Base-by-base conservation (phyloP, 208 protist species). In the Acanthamoeba triangularis region DNA sequence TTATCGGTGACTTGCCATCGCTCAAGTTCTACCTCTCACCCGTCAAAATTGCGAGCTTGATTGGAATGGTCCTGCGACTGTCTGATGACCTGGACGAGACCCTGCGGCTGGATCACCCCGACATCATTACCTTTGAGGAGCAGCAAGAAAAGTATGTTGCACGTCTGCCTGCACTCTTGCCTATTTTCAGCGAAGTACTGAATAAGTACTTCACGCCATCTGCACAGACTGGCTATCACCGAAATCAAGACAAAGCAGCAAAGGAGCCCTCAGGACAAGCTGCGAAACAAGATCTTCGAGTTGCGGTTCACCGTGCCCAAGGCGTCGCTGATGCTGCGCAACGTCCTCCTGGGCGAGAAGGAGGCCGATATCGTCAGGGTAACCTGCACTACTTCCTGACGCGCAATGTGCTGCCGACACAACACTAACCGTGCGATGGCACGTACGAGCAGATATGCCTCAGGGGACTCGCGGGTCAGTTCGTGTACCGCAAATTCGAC, bases 401-500 rank as follows among this genome's bases (percentile, higher is more conserved):
- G 30, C 1, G 44, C 54, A 7, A 11, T 30, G 23, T 67, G 28
- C 6, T 67, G 16, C 25, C 28, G 28, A 6, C 5, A 63, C 28
- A 14, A 11, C 16, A 0, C 61, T 67, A 67, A 67, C 25, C 28
- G 30, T 74, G 65, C 30, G 18, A 30, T 23, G 28, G 8, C 10
- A 41, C 25, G 61, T 13, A 47, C 28, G 59, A 65, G 59, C 30
- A 94, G 90, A 94, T 94, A 14, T 63, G 23, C 28, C 67, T 94
- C 37, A 37, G 35, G 54, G 65, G 69, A 20, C 33, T 94, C 16
- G 69, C 69, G 23, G 90, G 61, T 8, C 67, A 94, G 90, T 94
- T 94, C 37, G 69, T 94, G 25, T 94, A 94, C 69, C 90, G 90
- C 47, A 94, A 94, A 65, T 94, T 84, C 33, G 90, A 82, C 33